phyloP scores from a whole-genome alignment of 345 rosid species.

The Acer negundo region DNA sequence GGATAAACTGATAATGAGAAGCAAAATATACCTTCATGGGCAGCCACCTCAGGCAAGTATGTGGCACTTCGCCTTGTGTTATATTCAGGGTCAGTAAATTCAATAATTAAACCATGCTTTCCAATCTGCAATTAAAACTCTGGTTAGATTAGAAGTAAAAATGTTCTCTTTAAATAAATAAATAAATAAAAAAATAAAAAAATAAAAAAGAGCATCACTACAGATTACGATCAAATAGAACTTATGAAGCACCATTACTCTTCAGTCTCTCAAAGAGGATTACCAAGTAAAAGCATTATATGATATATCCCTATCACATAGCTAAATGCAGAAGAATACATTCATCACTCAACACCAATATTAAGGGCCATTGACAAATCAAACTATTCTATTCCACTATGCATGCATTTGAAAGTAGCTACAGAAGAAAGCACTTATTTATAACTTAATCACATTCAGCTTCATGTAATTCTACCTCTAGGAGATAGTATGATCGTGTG shows the following conservation, averaged over 20 bases:
- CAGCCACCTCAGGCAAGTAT: conserved; percentile 96
- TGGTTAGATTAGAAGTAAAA: neutral
- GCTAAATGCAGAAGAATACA: conserved; percentile 4
- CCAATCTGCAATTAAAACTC: conserved; percentile 58
- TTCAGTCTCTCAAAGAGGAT: conserved; percentile 7
- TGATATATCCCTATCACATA: neutral
- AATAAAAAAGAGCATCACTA: neutral
- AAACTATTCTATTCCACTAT: neutral
- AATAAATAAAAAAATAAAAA: too few species aligned
- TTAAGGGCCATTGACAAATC: neutral
- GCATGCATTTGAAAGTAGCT: neutral
- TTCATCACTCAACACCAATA: neutral
- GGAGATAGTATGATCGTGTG: neutral
- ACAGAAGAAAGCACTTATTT: neutral
- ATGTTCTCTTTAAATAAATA: neutral
- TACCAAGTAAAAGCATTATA: neutral
- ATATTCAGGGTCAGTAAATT: conserved; percentile 74
- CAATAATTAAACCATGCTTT: conserved; percentile 91
- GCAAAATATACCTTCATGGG: conserved; percentile 75
- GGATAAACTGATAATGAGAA: neutral
- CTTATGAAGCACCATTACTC: conserved; percentile 1
- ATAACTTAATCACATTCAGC: conserved; percentile 2
- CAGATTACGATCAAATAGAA: neutral
- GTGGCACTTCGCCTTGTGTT: conserved; percentile 80
- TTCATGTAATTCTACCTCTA: neutral